Percentiles rank a stretch among this genome's conserved stretches.
phyloP scores from a whole-genome alignment of 2,329 filamentous ascomycete species.

The Microsporum ferrugineum region DNA sequence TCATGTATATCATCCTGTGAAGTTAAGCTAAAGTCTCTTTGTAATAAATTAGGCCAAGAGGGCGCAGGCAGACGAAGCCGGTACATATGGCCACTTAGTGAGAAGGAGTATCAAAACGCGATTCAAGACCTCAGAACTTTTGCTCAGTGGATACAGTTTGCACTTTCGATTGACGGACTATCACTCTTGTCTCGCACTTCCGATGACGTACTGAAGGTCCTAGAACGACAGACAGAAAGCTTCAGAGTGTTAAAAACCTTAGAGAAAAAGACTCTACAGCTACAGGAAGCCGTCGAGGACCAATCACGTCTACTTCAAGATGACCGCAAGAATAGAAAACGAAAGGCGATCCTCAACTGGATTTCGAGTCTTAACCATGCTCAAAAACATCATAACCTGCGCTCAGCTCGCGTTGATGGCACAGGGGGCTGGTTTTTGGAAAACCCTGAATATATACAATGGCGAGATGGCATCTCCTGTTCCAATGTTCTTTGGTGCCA shows the following conservation, averaged over 20 bases:
- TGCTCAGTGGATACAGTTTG: slow-evolving; percentile 1
- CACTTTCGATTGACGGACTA: background rate
- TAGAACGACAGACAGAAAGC: background rate
- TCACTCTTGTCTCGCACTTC: slow-evolving; percentile 1
- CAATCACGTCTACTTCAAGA: background rate
- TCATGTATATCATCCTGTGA: background rate
- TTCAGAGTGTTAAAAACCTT: background rate
- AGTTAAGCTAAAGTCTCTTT: background rate
- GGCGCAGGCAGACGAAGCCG: background rate
- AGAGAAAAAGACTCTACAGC: background rate
- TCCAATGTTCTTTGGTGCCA: slow-evolving; percentile 2
- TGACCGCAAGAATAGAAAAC: background rate
- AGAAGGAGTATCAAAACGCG: background rate
- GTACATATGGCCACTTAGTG: background rate
- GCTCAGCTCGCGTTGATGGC: slow-evolving; percentile 1
- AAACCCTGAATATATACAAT: background rate
- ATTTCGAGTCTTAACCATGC: background rate
- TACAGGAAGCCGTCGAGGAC: background rate
- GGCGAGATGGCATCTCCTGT: background rate
- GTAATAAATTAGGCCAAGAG: background rate
- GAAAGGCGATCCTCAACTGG: background rate
- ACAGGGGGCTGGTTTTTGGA: slow-evolving; percentile 1
- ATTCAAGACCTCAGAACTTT: background rate
- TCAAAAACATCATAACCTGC: background rate
- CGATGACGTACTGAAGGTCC: background rate